Evolutionary conservation across 2,329 filamentous ascomycete genomes (phyloP), one percentile per base, ranked within the genome.

Genomic region (Xylariaceae sp.): DNA sequence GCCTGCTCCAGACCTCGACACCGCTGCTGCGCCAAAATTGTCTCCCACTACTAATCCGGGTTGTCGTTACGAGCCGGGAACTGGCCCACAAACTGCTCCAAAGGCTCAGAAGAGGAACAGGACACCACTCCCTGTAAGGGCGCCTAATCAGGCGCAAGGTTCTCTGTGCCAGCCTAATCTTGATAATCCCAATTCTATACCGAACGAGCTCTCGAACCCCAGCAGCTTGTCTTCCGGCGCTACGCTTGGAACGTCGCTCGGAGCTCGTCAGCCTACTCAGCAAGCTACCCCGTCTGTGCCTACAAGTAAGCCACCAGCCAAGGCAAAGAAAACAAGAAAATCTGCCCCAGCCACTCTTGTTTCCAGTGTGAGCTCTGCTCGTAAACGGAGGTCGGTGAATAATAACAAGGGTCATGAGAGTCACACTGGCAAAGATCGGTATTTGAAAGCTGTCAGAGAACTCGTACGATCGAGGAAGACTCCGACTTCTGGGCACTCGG

Each of bases 291-390:
- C 16, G 7, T 19, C 34, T 33, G n/a, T 21, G 1, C 26, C n/a
- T 6, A 28, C 29, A 2, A 26, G 21, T 21, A 52, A 53, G 12
- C 50, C 47, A 19, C 48, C n/a, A 6, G 16, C 51, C 8, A 56
- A 39, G 31, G 40, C 65, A 12, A 76, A 67, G 57, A 72, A 67
- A 34, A 56, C 73, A 28, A 74, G 77, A 28, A 79, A 78, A 56
- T 77, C 77, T 2, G 76, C 77, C 1, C 74, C 76, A 0, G 74
- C 73, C 16, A 68, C 65, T 19, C 60, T 75, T 3, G 5, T 7
- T n/a, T 24, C 46, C 16, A 47, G 44, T 16, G 40, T 31, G 7
- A 37, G 36, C 3, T 21, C 21, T 3, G 37, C 54, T 11, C 41
- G 11, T 5, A 58, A 54, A 11, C 14, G 26, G 8, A 57, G 43